Percentiles rank a stretch among this genome's conserved stretches.
phyloP scores from a whole-genome alignment of 345 rosid genomes.

The Arabidopsis suecica region DNA sequence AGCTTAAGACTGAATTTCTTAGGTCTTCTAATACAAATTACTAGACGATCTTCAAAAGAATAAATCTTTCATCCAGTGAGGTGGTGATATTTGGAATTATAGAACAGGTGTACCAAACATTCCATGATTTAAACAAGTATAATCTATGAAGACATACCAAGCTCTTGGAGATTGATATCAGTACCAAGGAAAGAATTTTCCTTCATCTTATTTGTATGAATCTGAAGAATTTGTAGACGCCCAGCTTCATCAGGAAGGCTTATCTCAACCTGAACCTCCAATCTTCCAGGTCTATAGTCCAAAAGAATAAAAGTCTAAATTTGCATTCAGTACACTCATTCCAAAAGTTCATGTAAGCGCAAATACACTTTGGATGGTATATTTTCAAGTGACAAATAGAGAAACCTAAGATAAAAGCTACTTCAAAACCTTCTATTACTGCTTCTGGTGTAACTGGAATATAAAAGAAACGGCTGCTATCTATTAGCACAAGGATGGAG shows the following conservation, averaged over 20 bases:
- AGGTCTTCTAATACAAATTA: constrained; percentile 9
- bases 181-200: constrained; percentile 92
- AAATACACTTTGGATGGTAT: constrained; percentile 7
- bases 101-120: constrained; percentile 20
- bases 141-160: constrained; percentile 59
- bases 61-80: neutral
- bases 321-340: constrained; percentile 2
- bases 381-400: constrained; percentile 5
- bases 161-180: constrained; percentile 86
- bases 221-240: constrained; percentile 93
- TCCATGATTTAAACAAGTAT: constrained; percentile 20
- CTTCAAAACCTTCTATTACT: constrained; percentile 2
- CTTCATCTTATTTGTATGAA: constrained; percentile 98
- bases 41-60: neutral
- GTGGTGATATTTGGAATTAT: neutral
- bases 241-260: constrained; percentile 99
- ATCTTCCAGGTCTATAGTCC: constrained; percentile 81
- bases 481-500: constrained; percentile 31
- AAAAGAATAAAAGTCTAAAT: constrained; percentile 29
- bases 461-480: neutral
- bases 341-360: constrained; percentile 4
- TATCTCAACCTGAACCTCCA: constrained; percentile 99
- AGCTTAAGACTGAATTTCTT: constrained; percentile 9
- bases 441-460: constrained; percentile 7
- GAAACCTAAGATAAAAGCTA: constrained; percentile 2